phyloP scores from a whole-genome alignment of 1,284 basidiomycete species.

The Cerioporus squamosus region DNA sequence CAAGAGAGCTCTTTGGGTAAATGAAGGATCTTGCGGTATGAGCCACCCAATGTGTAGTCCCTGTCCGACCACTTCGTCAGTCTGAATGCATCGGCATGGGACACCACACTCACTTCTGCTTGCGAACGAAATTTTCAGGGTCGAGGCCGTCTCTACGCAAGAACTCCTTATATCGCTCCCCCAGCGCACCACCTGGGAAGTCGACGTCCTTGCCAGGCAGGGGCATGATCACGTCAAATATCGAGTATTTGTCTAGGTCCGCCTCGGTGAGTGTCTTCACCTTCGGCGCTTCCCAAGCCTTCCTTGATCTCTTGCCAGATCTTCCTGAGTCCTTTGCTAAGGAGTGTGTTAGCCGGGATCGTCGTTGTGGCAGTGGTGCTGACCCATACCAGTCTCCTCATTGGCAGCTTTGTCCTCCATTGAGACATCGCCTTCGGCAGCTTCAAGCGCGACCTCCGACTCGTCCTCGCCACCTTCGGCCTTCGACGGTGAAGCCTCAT shows the following conservation, averaged over 20 bases:
- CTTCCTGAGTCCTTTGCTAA: slow-evolving; percentile 27
- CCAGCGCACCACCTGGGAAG: slow-evolving; percentile 83
- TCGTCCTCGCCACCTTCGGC: slow-evolving; percentile 41
- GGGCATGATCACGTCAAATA: slow-evolving; percentile 96
- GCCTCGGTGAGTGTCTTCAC: slow-evolving; percentile 80
- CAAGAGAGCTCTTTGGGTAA: slow-evolving; percentile 82
- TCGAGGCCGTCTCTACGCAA: slow-evolving; percentile 87
- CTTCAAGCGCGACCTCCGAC: slow-evolving; percentile 41
- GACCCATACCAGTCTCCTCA: slow-evolving; percentile 47
- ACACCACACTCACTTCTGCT: slow-evolving; percentile 71
- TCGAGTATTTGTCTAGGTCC: slow-evolving; percentile 79
- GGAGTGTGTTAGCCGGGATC: background rate
- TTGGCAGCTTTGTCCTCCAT: slow-evolving; percentile 26
- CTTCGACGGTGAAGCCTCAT: slow-evolving; percentile 42
- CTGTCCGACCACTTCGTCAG: slow-evolving; percentile 42
- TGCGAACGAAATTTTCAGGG: slow-evolving; percentile 83
- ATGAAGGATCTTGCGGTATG: slow-evolving; percentile 92
- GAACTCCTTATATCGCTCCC: slow-evolving; percentile 83
- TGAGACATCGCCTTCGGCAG: slow-evolving; percentile 48
- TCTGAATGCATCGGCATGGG: background rate
- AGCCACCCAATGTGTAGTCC: slow-evolving; percentile 91
- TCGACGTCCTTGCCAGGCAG: slow-evolving; percentile 92
- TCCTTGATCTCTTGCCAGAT: slow-evolving; percentile 42
- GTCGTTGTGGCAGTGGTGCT: slow-evolving; percentile 12
- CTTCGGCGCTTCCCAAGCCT: slow-evolving; percentile 63